Evolutionary conservation across 192 early-diverging fungal species (phyloP).

Genomic region (Backusella australiensis): DNA sequence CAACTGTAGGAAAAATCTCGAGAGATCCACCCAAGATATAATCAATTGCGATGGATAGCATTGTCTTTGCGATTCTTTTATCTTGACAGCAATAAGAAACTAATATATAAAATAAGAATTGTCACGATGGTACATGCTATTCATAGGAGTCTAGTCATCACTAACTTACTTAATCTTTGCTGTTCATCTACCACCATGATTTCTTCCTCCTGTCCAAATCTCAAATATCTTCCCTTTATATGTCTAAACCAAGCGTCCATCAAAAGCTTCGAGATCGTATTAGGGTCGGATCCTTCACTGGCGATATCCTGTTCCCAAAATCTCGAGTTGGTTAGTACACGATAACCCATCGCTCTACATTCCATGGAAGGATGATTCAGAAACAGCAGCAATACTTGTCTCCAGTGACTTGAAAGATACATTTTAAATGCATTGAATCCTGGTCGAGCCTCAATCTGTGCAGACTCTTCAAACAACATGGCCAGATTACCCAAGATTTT

Average conservation of each 20-base stretch:
- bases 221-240: conserved; percentile 18
- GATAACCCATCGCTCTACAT: conserved; percentile 28
- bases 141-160: background rate
- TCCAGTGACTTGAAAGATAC: conserved; percentile 27
- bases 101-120: background rate
- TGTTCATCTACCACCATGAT: background rate
- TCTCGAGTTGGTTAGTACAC: conserved; percentile 15
- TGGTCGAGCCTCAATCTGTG: background rate
- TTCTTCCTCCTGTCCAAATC: conserved; percentile 18
- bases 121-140: no score
- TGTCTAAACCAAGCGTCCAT: conserved; percentile 33
- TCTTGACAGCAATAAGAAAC: conserved; percentile 15
- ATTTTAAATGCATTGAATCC: conserved; percentile 13
- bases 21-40: conserved; percentile 7
- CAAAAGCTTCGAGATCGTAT: conserved; percentile 7
- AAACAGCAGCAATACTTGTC: conserved; percentile 28
- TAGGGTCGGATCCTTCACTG: background rate
- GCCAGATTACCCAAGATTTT: conserved; percentile 26
- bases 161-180: conserved; percentile 5
- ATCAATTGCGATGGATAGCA: conserved; percentile 14
- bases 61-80: conserved; percentile 12
- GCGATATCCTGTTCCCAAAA: conserved; percentile 16
- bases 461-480: conserved; percentile 25
- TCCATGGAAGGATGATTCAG: conserved; percentile 31
- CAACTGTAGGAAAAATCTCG: conserved; percentile 18